phyloP scores from a whole-genome alignment of 306 rosid species.

The Alnus glutinosa region DNA sequence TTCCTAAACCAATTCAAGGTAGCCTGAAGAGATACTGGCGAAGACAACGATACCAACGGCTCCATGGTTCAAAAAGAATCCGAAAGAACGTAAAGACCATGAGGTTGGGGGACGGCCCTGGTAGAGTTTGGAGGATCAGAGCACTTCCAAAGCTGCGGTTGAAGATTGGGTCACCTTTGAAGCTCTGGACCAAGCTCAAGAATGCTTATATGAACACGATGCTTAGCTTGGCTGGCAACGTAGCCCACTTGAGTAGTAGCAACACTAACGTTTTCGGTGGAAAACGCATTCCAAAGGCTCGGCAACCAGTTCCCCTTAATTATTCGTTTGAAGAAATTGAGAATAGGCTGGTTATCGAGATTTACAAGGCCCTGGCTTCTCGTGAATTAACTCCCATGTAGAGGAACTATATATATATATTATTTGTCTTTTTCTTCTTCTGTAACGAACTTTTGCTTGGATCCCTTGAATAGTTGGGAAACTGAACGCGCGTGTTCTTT shows the following conservation, averaged over 20 bases:
- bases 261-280: conserved; percentile 29
- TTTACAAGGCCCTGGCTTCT: conserved; percentile 52
- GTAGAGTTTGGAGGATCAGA: conserved; percentile 41
- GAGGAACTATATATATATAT: background rate
- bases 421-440: background rate
- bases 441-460: background rate
- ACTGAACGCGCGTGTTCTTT: background rate
- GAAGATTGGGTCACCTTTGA: conserved; percentile 43
- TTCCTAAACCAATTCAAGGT: conserved; percentile 33
- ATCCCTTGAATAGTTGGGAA: background rate
- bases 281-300: conserved; percentile 36
- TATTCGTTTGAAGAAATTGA: conserved; percentile 41
- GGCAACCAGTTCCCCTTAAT: background rate
- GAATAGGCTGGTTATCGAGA: conserved; percentile 52
- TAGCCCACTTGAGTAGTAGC: conserved; percentile 17
- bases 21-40: conserved; percentile 36
- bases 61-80: conserved; percentile 8
- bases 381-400: background rate
- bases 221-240: conserved; percentile 41
- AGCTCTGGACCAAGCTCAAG: conserved; percentile 45
- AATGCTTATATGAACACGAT: conserved; percentile 45
- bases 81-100: conserved; percentile 28
- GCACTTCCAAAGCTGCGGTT: conserved; percentile 39
- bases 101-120: conserved; percentile 30
- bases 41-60: conserved; percentile 41